phyloP scores from a whole-genome alignment of 257 asterid genomes.

The Fraxinus americana region DNA sequence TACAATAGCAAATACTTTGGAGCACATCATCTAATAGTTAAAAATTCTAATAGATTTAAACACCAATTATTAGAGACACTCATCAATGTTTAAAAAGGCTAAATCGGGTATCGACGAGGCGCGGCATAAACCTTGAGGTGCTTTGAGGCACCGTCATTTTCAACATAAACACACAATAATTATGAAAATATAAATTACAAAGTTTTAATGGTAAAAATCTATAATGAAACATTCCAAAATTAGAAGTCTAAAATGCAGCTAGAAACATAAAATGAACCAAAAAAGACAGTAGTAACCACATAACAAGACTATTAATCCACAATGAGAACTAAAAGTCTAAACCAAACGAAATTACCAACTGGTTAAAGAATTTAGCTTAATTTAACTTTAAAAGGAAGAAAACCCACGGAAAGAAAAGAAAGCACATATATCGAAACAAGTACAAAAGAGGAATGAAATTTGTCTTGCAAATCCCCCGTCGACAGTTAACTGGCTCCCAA shows the following conservation, averaged over 20 bases:
- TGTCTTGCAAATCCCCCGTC: background rate
- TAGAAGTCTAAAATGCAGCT: background rate
- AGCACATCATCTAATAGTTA: background rate
- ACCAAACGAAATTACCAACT: background rate
- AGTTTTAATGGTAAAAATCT: background rate
- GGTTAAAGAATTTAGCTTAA: background rate
- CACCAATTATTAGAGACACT: background rate
- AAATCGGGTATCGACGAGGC: background rate
- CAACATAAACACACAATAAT: background rate
- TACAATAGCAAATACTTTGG: background rate
- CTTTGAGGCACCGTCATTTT: background rate
- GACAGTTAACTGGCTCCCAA: background rate
- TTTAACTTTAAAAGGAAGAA: background rate
- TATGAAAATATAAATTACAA: background rate
- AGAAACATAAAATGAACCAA: background rate
- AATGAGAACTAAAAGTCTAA: background rate
- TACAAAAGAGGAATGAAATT: background rate
- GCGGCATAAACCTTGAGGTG: background rate
- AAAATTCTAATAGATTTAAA: background rate
- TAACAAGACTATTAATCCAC: background rate
- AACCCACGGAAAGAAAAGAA: background rate
- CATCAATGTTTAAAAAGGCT: background rate
- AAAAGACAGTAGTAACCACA: background rate
- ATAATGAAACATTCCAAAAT: background rate
- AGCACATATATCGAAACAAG: background rate